Evolutionary conservation across 257 asterid species (phyloP).

Genomic region (Oldenlandia corymbosa): DNA sequence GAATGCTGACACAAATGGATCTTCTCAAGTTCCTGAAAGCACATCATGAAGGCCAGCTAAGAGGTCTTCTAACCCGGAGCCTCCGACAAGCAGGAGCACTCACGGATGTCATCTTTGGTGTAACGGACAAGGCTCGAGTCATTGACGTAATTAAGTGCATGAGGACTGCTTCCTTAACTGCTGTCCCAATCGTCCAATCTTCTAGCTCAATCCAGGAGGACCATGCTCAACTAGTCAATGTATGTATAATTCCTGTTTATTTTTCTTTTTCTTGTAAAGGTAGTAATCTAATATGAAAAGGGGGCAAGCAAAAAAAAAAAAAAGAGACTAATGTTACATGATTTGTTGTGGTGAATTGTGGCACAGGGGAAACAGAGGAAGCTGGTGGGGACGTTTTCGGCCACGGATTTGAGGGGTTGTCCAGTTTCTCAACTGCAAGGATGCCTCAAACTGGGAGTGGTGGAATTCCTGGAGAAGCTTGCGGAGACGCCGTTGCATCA

Average conservation of each 20-base stretch:
- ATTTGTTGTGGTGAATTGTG: neutral
- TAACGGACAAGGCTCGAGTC: conserved; percentile 43
- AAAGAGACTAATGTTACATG: too few relatives aligned
- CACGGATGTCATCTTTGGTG: conserved; percentile 48
- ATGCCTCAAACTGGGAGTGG: conserved; percentile 35
- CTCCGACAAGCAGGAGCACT: conserved; percentile 43
- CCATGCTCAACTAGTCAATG: conserved; percentile 53
- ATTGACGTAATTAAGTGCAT: conserved; percentile 66
- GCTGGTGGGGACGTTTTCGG: conserved; percentile 79
- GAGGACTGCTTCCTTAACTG: conserved; percentile 60
- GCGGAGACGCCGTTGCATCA: conserved; percentile 39
- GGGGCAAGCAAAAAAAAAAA: too few relatives aligned
- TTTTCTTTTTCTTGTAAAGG: too few relatives aligned
- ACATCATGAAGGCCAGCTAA: conserved; percentile 44
- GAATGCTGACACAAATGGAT: conserved; percentile 88
- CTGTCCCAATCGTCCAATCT: conserved; percentile 60
- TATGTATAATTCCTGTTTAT: conserved; percentile 11
- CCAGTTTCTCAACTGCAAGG: conserved; percentile 42
- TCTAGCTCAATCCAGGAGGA: conserved; percentile 28
- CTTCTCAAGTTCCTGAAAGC: conserved; percentile 49
- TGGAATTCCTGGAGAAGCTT: conserved; percentile 50
- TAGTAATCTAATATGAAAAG: too few relatives aligned
- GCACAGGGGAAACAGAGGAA: conserved; percentile 55
- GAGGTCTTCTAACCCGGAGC: conserved; percentile 29
- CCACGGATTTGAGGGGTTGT: conserved; percentile 71